phyloP scores from a whole-genome alignment of 1,284 basidiomycete species.

The Ceratobasidium sp. region DNA sequence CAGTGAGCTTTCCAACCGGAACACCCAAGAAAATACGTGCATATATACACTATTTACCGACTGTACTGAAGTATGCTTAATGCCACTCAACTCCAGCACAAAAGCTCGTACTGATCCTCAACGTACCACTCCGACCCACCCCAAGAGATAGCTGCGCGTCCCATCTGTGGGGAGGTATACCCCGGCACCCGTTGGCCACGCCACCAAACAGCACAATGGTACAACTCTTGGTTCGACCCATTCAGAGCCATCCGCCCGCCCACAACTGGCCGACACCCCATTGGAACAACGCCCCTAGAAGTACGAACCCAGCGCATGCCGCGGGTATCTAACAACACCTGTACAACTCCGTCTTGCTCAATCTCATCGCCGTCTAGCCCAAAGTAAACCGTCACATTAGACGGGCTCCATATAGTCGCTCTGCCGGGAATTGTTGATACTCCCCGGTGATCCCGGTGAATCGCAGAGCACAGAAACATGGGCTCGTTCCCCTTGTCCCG shows the following conservation, averaged over 20 bases:
- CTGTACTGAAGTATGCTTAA: background rate
- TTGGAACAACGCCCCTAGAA: conserved; percentile 24
- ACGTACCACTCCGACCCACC: conserved; percentile 32
- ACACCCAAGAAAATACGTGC: background rate
- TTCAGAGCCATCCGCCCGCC: conserved; percentile 11
- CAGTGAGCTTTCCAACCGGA: too few relatives aligned
- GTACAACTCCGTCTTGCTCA: conserved; percentile 27
- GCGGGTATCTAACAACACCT: conserved; percentile 25
- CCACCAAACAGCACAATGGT: conserved; percentile 44
- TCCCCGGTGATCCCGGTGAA: background rate
- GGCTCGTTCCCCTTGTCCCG: conserved; percentile 37
- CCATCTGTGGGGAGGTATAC: conserved; percentile 28
- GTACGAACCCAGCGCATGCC: conserved; percentile 39
- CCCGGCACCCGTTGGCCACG: conserved; percentile 38
- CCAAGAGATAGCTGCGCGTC: conserved; percentile 38
- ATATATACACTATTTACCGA: background rate
- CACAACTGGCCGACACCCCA: conserved; percentile 40
- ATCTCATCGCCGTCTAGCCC: conserved; percentile 20
- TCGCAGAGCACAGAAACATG: conserved; percentile 35
- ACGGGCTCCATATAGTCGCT: conserved; percentile 27
- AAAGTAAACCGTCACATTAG: conserved; percentile 29
- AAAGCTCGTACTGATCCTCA: conserved; percentile 32
- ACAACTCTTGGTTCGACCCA: conserved; percentile 21
- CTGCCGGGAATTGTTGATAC: conserved; percentile 26
- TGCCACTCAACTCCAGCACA: conserved; percentile 25